These are phyloP conservation scores for Yarrowia bubula DNA, from an alignment of 805 yeast species.

Conservation along the genomic window DNA sequence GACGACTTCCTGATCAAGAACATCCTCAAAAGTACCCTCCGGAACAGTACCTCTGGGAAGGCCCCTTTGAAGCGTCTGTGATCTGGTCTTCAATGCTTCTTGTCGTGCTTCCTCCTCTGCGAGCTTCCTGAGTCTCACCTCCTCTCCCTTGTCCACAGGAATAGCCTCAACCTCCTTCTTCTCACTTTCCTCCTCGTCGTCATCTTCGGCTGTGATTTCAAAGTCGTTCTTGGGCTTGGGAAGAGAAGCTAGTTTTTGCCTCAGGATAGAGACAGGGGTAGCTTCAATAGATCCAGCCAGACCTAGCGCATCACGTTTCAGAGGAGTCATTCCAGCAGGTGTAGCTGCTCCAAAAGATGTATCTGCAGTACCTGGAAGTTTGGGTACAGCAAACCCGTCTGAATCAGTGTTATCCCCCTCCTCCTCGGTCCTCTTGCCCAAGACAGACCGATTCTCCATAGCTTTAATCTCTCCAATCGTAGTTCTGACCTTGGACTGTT, in stretches of 20 bases:
- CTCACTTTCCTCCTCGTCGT: constrained; percentile 29
- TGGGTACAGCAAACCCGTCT: background rate
- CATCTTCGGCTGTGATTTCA: constrained; percentile 42
- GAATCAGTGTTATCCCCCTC: background rate
- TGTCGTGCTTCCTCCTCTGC: constrained; percentile 31
- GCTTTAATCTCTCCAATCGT: constrained; percentile 41
- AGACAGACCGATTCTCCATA: constrained; percentile 41
- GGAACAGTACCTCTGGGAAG: constrained; percentile 37
- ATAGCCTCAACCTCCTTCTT: constrained; percentile 28
- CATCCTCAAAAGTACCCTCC: background rate
- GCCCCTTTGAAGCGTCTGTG: constrained; percentile 49
- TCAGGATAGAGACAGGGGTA: constrained; percentile 30
- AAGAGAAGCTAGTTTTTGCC: constrained; percentile 32
- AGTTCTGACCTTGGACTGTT: constrained; percentile 41
- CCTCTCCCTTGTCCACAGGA: constrained; percentile 38
- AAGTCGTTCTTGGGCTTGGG: constrained; percentile 45
- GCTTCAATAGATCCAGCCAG: constrained; percentile 30
- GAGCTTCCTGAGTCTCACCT: constrained; percentile 33
- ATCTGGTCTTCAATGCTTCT: constrained; percentile 42
- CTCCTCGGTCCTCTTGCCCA: constrained; percentile 34
- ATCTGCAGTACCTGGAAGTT: background rate
- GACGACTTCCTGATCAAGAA: background rate
- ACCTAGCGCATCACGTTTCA: constrained; percentile 31
- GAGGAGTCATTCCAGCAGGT: constrained; percentile 25
- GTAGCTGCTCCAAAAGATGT: constrained; percentile 28